These are phyloP conservation scores for Sugiyamaella pinicola DNA, from an alignment of 1,139 yeast species.

Conservation along the genomic window DNA sequence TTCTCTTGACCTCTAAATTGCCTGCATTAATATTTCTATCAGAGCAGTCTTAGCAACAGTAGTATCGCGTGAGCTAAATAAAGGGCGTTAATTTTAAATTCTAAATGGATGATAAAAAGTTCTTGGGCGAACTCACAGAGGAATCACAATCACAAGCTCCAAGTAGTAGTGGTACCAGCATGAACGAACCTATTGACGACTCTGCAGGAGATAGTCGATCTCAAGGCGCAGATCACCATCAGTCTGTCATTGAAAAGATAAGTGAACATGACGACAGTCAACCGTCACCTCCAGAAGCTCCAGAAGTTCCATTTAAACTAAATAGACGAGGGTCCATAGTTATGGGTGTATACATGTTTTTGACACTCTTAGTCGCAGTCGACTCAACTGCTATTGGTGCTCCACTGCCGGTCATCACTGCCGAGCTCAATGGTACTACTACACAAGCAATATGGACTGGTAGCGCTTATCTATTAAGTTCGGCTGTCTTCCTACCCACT, in stretches of 20 bases:
- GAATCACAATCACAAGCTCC: neutral
- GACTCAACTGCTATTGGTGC: slow-evolving; percentile 38
- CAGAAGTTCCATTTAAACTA: slow-evolving; percentile 21
- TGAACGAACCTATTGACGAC: neutral
- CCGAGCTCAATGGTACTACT: slow-evolving; percentile 35
- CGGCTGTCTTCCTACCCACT: slow-evolving; percentile 38
- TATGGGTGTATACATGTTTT: slow-evolving; percentile 28
- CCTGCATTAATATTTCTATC: too few relatives aligned
- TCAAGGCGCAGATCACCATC: too few relatives aligned
- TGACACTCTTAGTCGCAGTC: slow-evolving; percentile 32
- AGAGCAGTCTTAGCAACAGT: too few relatives aligned
- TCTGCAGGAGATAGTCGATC: too few relatives aligned
- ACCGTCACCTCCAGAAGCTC: neutral
- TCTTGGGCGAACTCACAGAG: too few relatives aligned
- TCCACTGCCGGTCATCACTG: slow-evolving; percentile 33
- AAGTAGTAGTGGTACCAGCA: neutral
- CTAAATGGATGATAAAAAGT: neutral
- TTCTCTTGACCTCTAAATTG: too few relatives aligned
- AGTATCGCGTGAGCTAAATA: neutral
- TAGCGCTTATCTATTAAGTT: slow-evolving; percentile 35
- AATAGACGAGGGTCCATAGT: slow-evolving; percentile 20
- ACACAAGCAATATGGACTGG: slow-evolving; percentile 39
- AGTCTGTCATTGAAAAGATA: neutral
- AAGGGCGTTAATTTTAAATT: neutral
- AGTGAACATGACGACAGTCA: neutral